These are phyloP conservation scores for Mesotaenium endlicherianum DNA, from an alignment of 139 green algal genomes.

Conservation along the genomic window DNA sequence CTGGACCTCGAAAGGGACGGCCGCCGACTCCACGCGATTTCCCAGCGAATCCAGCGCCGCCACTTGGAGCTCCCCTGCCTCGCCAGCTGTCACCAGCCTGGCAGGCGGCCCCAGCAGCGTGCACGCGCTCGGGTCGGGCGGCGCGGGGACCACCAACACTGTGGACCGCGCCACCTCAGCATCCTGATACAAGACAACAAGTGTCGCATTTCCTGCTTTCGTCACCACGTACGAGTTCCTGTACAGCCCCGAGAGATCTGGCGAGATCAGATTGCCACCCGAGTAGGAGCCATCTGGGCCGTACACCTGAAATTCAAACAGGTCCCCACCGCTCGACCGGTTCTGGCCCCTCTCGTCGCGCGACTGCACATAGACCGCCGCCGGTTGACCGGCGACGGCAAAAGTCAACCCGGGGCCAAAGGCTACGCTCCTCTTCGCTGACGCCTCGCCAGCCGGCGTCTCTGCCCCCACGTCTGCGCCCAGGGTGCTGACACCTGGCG, in stretches of 20 bases:
- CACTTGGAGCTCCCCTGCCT: background rate
- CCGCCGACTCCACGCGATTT: background rate
- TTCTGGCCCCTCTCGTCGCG: background rate
- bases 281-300: background rate
- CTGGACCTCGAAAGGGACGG: background rate
- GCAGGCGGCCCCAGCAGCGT: background rate
- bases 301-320: slow-evolving; percentile 5
- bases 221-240: background rate
- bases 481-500: background rate
- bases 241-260: background rate
- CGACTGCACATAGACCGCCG: background rate
- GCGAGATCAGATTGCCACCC: background rate
- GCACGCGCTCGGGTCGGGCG: background rate
- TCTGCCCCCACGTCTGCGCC: background rate
- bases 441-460: background rate
- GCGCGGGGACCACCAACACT: background rate
- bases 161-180: background rate
- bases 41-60: background rate
- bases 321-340: background rate
- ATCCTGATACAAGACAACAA: slow-evolving; percentile 10
- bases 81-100: background rate
- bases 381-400: background rate
- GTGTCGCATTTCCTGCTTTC: background rate
- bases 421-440: background rate
- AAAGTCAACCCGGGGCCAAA: background rate